Percentiles rank a stretch among this genome's conserved stretches.
phyloP scores from a whole-genome alignment of 306 rosid genomes.

The Gynostemma pentaphyllum region DNA sequence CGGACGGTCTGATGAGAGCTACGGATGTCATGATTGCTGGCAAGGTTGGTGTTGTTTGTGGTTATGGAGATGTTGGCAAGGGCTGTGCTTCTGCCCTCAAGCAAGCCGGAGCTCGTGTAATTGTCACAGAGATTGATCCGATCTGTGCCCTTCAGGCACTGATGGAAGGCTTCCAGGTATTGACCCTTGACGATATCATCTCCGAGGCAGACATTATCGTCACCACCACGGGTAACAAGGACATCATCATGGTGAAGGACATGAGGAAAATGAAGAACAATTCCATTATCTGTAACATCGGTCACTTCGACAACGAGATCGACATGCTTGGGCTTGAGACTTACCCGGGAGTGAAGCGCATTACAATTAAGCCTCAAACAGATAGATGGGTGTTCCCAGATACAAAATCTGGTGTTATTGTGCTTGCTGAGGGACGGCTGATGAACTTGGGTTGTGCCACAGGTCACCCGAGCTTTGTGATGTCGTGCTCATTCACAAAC shows the following conservation, averaged over 20 bases:
- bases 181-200: slow-evolving; percentile 48
- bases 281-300: slow-evolving; percentile 90
- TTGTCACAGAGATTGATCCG: slow-evolving; percentile 91
- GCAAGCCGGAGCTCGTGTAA: slow-evolving; percentile 89
- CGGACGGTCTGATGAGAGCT: slow-evolving; percentile 96
- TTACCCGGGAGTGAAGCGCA: slow-evolving; percentile 73
- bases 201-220: slow-evolving; percentile 72
- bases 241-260: slow-evolving; percentile 69
- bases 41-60: slow-evolving; percentile 69
- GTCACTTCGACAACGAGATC: slow-evolving; percentile 95
- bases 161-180: slow-evolving; percentile 84
- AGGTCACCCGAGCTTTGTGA: slow-evolving; percentile 96
- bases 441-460: slow-evolving; percentile 99
- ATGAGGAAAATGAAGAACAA: slow-evolving; percentile 99
- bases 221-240: slow-evolving; percentile 98
- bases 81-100: slow-evolving; percentile 93
- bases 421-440: slow-evolving; percentile 87
- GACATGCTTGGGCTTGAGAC: slow-evolving; percentile 76
- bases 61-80: slow-evolving; percentile 98
- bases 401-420: slow-evolving; percentile 48
- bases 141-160: slow-evolving; percentile 95
- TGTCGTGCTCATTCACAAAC: slow-evolving; percentile 98
- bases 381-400: slow-evolving; percentile 98
- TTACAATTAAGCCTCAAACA: slow-evolving; percentile 88
- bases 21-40: slow-evolving; percentile 98